A percentile compares a stretch with the other conserved stretches of the same genome.
Conservation (phyloP, 306 rosid species). For the Lithocarpus polystachyus region DNA sequence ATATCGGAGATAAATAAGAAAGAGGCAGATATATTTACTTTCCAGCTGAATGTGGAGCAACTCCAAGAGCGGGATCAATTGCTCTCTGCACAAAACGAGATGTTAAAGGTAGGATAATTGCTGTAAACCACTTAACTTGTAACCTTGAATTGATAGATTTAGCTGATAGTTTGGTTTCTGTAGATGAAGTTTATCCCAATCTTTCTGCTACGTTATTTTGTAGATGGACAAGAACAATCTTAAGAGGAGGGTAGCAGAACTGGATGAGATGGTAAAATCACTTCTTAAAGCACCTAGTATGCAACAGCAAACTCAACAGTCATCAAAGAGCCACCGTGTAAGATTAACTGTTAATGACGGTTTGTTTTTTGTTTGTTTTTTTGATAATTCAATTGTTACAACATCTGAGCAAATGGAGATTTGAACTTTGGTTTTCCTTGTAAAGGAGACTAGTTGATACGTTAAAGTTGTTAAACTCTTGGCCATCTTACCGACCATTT, state of each 20-base stretch:
- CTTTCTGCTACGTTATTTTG: constrained; percentile 25
- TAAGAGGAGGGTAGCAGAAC: constrained; percentile 57
- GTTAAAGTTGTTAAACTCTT: too few species aligned
- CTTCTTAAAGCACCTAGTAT: constrained; percentile 37
- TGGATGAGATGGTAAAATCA: constrained; percentile 75
- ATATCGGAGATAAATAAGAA: constrained; percentile 45
- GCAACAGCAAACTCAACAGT: constrained; percentile 31
- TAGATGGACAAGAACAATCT: constrained; percentile 80
- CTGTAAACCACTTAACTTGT: neutral
- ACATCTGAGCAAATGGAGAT: too few species aligned
- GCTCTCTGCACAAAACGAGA: constrained; percentile 84
- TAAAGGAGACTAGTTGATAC: too few species aligned
- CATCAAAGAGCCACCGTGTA: constrained; percentile 30
- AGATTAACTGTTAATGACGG: too few species aligned
- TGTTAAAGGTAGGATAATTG: constrained; percentile 60
- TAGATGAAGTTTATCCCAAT: too few species aligned
- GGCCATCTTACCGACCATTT: neutral
- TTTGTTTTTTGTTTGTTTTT: too few species aligned
- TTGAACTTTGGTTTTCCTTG: too few species aligned
- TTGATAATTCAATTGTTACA: too few species aligned
- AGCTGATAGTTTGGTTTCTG: neutral
- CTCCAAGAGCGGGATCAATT: constrained; percentile 79
- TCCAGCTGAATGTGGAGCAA: constrained; percentile 56
- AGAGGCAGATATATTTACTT: constrained; percentile 56
- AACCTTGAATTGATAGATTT: neutral